Evolutionary conservation across 495 filamentous ascomycete genomes (phyloP).

Genomic region (Neurospora sp.): DNA sequence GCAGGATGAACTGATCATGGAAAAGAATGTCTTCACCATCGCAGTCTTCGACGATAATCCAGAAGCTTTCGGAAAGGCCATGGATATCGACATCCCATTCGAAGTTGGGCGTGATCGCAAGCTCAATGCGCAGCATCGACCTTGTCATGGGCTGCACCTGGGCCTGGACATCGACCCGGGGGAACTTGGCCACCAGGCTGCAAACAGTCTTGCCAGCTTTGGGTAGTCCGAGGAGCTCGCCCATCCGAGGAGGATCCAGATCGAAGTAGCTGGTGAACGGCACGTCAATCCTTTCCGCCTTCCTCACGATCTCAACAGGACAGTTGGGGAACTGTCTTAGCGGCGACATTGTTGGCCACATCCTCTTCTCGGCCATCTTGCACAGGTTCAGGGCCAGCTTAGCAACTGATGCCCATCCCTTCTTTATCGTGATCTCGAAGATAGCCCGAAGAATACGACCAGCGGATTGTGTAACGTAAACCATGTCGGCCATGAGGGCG

Average conservation of each 20-base stretch:
- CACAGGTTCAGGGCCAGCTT: constrained; percentile 90
- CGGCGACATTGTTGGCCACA: constrained; percentile 99
- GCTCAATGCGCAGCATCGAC: constrained; percentile 88
- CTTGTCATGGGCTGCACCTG: constrained; percentile 90
- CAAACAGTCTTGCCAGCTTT: constrained; percentile 84
- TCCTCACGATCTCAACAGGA: constrained; percentile 75
- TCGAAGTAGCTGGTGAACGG: constrained; percentile 92
- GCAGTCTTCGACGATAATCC: constrained; percentile 95
- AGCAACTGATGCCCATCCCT: constrained; percentile 90
- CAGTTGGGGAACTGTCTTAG: constrained; percentile 82
- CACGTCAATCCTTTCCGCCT: constrained; percentile 90
- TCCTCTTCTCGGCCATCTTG: constrained; percentile 98
- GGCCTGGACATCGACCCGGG: constrained; percentile 81
- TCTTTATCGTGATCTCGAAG: constrained; percentile 92
- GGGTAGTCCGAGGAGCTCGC: constrained; percentile 84
- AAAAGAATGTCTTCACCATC: constrained; percentile 95
- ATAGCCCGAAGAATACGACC: constrained; percentile 92
- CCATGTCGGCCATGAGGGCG: constrained; percentile 95
- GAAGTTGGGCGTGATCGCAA: constrained; percentile 91
- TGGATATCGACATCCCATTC: constrained; percentile 90
- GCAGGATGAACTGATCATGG: constrained; percentile 89
- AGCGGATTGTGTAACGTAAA: constrained; percentile 96
- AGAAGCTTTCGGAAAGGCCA: constrained; percentile 82
- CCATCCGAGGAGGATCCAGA: constrained; percentile 93
- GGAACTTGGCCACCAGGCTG: constrained; percentile 81